These are phyloP conservation scores for Megacollybia marginata DNA, from an alignment of 768 basidiomycete species.

Conservation along the genomic window DNA sequence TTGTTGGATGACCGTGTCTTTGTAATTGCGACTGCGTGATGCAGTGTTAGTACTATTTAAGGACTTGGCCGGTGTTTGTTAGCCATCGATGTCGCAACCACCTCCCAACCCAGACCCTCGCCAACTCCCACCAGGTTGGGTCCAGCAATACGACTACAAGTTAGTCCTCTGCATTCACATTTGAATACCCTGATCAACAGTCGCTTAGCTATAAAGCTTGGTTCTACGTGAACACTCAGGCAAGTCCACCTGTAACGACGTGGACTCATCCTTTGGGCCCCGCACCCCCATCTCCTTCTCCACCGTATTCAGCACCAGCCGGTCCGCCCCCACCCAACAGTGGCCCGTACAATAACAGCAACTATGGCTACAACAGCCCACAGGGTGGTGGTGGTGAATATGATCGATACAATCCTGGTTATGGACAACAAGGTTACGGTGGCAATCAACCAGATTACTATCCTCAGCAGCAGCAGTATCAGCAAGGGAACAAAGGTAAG, in stretches of 20 bases:
- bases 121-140: conserved; percentile 61
- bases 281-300: conserved; percentile 25
- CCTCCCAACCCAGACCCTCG: conserved; percentile 22
- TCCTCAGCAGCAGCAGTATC: conserved; percentile 4
- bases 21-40: too few species aligned
- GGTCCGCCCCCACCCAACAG: conserved; percentile 40
- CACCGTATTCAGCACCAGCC: conserved; percentile 23
- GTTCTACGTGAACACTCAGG: conserved; percentile 71
- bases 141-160: conserved; percentile 60
- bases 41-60: too few species aligned
- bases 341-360: conserved; percentile 10
- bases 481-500: conserved; percentile 11
- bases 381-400: conserved; percentile 5
- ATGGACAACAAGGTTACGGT: conserved; percentile 14
- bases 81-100: neutral
- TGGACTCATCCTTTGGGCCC: conserved; percentile 70
- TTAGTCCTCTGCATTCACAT: conserved; percentile 24
- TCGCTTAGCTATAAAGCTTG: conserved; percentile 53
- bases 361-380: neutral
- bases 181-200: conserved; percentile 11
- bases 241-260: conserved; percentile 53
- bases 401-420: conserved; percentile 13
- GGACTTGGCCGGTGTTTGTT: too few species aligned
- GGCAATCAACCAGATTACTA: conserved; percentile 12
- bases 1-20: too few species aligned